A percentile compares a stretch with the other conserved stretches of the same genome.
phyloP scores from a whole-genome alignment of 305 asterid genomes.

The Coffea humblotiana region DNA sequence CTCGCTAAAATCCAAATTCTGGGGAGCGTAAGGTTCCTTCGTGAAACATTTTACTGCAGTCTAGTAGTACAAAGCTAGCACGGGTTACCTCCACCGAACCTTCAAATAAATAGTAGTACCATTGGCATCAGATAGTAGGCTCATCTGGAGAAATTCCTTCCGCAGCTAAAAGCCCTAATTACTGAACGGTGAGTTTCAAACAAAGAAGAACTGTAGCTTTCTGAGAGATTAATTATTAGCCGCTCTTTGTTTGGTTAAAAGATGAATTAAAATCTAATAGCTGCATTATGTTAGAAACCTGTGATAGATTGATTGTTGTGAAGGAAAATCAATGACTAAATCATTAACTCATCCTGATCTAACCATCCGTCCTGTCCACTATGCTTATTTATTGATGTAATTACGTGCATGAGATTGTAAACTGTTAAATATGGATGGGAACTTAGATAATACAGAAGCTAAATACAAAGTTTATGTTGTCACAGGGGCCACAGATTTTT shows the following conservation, averaged over 20 bases:
- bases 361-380: no score
- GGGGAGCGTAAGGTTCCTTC: neutral
- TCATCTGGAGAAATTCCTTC: conserved; percentile 2
- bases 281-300: no score
- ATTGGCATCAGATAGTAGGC: neutral
- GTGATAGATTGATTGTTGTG: neutral
- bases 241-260: neutral
- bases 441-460: no score
- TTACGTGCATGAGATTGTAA: no score
- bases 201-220: neutral
- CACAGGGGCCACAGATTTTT: neutral
- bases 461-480: neutral
- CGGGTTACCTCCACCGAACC: neutral
- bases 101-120: neutral
- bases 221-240: neutral
- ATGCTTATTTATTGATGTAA: neutral
- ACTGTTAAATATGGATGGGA: no score
- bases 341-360: neutral
- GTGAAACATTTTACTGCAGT: neutral
- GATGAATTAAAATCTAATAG: neutral
- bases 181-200: neutral
- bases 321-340: neutral
- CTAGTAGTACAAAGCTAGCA: neutral
- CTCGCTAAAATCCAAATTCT: neutral
- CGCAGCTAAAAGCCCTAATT: neutral